Base-by-base conservation (phyloP, 495 filamentous ascomycete genomes). In the Lepraria neglecta region DNA sequence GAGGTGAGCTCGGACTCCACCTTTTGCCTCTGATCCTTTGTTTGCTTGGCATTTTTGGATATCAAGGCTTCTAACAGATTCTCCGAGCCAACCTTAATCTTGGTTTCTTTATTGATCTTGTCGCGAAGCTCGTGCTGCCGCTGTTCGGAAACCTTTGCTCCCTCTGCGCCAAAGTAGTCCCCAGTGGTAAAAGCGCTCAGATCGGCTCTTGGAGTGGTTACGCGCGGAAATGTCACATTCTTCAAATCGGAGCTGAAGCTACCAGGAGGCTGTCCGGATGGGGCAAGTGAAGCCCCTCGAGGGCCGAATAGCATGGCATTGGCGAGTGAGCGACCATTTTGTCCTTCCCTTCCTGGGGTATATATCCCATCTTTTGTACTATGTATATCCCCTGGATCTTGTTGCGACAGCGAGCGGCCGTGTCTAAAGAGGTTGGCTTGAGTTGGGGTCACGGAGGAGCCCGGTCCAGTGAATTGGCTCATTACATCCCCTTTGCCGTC, bases 61-160 rank as follows among this genome's bases (percentile, higher is more conserved):
- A 95, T 88, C 61, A 98, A 72, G 19, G 92, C 94, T 75, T 97
- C 94, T 56, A 98, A 74, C 81, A 97, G 84, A 71, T 98, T 98
- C 78, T 98, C 94, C 56, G 92, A 96, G 28, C 94, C 94, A 61
- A 90, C 86, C 74, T 95, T 97, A 70, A 97, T 97, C 78, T 97
- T 97, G 74, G 88, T 86, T 72, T 97, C 94, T 67, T 92, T 91
- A 53, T 89, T 91, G 60, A 98, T 85, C 70, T 84, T 83, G 68
- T 96, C 90, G 60, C 86, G 82, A 62, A 95, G 78, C 46, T 83
- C 76, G 30, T 83, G 82, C 65, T 95, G 82, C 17, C 84, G 84
- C 72, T 90, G 83, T 71, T 97, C 92, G 6, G 84, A 82, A 5
- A 81, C 81, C 7, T 75, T 69, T 2, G 78, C 68, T 30, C 80